Conservation (phyloP, 164 flowering plant species). For the Cinnamomum chago region DNA sequence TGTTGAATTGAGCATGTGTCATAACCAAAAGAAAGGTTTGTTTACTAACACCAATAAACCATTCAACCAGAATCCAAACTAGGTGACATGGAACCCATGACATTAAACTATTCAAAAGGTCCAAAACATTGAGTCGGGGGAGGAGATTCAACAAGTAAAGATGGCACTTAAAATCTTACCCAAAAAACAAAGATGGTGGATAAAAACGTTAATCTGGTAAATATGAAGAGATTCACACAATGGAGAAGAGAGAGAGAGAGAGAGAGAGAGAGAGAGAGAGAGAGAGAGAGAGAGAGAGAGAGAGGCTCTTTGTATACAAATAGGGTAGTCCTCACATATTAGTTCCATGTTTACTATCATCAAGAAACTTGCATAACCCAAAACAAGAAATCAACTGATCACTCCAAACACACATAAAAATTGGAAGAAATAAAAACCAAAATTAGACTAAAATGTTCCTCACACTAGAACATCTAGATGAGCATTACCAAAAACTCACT, state of each 20-base stretch:
- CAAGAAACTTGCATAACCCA: no score
- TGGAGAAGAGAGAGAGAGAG: neutral
- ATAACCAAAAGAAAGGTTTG: neutral
- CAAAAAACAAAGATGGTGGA: neutral
- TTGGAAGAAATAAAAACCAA: neutral
- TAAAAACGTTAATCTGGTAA: neutral
- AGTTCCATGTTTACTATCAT: no score
- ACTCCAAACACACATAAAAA: no score
- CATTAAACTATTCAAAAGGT: constrained; percentile 16
- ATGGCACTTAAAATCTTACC: neutral
- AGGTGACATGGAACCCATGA: constrained; percentile 23
- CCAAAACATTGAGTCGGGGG: constrained; percentile 13
- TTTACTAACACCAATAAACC: neutral
- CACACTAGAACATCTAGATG: neutral
- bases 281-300: no score
- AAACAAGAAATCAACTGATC: no score
- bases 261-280: no score
- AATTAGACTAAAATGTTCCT: neutral
- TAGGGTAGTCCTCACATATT: no score
- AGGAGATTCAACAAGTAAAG: neutral
- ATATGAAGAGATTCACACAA: neutral
- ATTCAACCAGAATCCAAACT: neutral
- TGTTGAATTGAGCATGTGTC: neutral
- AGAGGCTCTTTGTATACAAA: no score
- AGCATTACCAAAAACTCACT: neutral